Base-by-base conservation (phyloP, 2,329 filamentous ascomycete species). In the Simplicillium sp. region DNA sequence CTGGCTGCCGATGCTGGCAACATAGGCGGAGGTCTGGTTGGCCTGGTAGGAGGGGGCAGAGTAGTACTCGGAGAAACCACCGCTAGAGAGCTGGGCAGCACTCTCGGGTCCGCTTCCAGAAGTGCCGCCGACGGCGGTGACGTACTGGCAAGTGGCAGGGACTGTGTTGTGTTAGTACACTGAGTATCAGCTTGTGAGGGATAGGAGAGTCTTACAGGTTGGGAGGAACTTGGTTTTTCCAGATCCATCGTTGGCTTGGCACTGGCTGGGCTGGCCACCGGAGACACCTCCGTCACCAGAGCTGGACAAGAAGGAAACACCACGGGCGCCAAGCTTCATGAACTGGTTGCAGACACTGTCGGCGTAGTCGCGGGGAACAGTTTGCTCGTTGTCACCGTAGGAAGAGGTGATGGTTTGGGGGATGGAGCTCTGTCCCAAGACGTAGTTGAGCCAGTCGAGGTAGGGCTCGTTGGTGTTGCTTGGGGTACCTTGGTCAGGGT, bases 31-130 rank as follows among this genome's bases (percentile, higher is more conserved):
- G 2, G 58, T 52, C 9, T 51, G 53, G 1, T 17, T 12, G 8
- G 45, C 45, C 44, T 60, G 59, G 41, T 59, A 61, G 3, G 38
- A 33, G 3, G 57, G 55, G 5, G 46, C 42, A 1, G 46, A 25
- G 42, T 59, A 62, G 44, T 57, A 57, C 42, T 61, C 56, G 43
- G 50, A 53, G 50, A 64, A 64, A 12, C 60, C 60, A 9, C 60
- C 53, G 12, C 25, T 31, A 4, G 37, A 32, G 9, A 33, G 29
- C 12, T 17, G n/a, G 13, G 37, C 29, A 16, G 16, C 37, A 13
- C 12, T 11, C 18, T 40, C 38, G 12, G 18, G 32, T 16, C 13
- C 18, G 29, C 13, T 34, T 29, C 29, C 8, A 13, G 13, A 14
- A 13, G 38, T 40, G 16, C 31, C 38, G 20, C 38, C 38, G 9